These are phyloP conservation scores for Corchorus capsularis DNA, from an alignment of 345 rosid species.

Conservation along the genomic window DNA sequence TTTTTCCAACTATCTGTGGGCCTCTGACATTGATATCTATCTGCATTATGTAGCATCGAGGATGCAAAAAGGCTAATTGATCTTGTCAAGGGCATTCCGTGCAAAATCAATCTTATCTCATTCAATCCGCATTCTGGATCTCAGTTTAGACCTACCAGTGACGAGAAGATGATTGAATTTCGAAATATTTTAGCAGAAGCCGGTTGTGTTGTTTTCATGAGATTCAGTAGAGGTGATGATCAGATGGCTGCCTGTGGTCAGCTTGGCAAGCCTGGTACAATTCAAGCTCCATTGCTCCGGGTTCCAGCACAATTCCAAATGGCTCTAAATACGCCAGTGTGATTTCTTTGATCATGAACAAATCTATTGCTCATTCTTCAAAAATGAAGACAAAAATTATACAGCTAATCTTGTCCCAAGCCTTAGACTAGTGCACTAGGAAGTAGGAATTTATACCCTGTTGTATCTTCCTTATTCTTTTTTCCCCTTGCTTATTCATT, in stretches of 20 bases:
- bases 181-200: conserved; percentile 70
- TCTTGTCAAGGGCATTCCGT: conserved; percentile 87
- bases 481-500: no score
- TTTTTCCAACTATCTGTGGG: background rate
- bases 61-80: conserved; percentile 84
- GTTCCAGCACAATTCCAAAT: conserved; percentile 72
- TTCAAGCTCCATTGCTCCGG: conserved; percentile 72
- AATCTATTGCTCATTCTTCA: background rate
- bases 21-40: conserved; percentile 2
- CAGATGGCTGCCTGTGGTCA: conserved; percentile 99
- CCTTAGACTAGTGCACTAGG: background rate
- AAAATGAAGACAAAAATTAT: background rate
- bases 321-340: conserved; percentile 42
- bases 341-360: conserved; percentile 2
- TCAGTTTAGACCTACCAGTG: conserved; percentile 69
- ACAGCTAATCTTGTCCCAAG: background rate
- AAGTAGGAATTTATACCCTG: background rate
- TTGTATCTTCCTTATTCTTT: background rate
- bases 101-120: conserved; percentile 92
- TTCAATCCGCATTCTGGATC: conserved; percentile 88
- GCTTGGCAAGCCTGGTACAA: conserved; percentile 74
- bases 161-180: conserved; percentile 77
- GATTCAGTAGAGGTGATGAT: conserved; percentile 87
- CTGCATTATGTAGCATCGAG: conserved; percentile 76
- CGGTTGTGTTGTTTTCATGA: conserved; percentile 63